Conservation (phyloP, 805 yeast species). For the Henningerozyma blattae region DNA sequence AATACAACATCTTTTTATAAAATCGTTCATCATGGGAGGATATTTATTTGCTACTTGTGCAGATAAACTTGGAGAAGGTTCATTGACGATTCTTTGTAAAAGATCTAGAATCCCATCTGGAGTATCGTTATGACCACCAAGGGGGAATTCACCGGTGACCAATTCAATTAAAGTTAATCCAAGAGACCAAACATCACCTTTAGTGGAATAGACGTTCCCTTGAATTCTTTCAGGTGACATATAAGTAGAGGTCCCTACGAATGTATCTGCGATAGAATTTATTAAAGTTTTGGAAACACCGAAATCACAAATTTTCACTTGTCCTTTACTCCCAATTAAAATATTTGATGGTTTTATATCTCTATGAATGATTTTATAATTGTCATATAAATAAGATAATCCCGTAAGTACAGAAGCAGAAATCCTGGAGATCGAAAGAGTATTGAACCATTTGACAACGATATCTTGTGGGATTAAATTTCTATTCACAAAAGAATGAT, state of each 20-base stretch:
- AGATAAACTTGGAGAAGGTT: conserved; percentile 70
- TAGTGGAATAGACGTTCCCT: conserved; percentile 87
- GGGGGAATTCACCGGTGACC: conserved; percentile 75
- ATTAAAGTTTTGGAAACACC: conserved; percentile 90
- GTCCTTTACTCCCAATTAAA: conserved; percentile 73
- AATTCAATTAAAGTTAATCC: conserved; percentile 85
- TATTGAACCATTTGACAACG: conserved; percentile 25
- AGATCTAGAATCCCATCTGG: conserved; percentile 87
- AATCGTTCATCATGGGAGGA: conserved; percentile 42
- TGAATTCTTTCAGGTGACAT: conserved; percentile 98
- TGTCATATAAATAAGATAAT: conserved; percentile 64
- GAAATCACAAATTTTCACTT: conserved; percentile 87
- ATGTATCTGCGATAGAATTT: conserved; percentile 92
- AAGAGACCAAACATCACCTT: conserved; percentile 94
- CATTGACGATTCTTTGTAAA: conserved; percentile 86
- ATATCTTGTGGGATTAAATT: conserved; percentile 2
- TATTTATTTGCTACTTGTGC: conserved; percentile 21
- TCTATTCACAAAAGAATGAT: conserved; percentile 38
- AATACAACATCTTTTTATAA: conserved; percentile 62
- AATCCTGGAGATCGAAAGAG: conserved; percentile 57
- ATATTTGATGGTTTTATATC: conserved; percentile 96
- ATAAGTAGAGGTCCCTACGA: conserved; percentile 95
- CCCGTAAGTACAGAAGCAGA: conserved; percentile 73
- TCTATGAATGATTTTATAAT: conserved; percentile 83
- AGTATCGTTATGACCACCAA: conserved; percentile 43